Base-by-base conservation (phyloP, 2,329 filamentous ascomycete species). In the Pezicula carpinea region DNA sequence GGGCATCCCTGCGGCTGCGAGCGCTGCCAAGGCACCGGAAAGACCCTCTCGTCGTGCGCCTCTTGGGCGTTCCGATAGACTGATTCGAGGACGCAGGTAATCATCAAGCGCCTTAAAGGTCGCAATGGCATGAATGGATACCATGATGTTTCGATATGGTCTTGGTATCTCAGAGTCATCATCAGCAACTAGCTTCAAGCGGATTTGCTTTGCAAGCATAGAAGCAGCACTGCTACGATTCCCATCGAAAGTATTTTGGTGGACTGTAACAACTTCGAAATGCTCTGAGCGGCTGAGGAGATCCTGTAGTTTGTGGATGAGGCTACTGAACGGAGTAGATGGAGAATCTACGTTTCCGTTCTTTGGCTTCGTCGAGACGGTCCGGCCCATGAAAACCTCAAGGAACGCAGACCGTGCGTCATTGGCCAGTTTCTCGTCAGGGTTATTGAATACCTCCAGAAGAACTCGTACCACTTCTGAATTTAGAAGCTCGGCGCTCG, bases 51-150 rank as follows among this genome's bases (percentile, higher is more conserved):
- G 71, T 53, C 85, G 77, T 23, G 77, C 74, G 8, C 72, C 73
- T 36, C 83, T 77, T 11, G 87, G 80, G 17, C 88, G 81, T 53
- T 96, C 90, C 3, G 87, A 82, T 13, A 93, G 66, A 59, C 77
- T 89, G 49, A 99, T 95, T 51, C 92, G 81, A 6, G 93, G 93
- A 32, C 93, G 84, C 36, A 99, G 75, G 65, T 97, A 99, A 64
- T 99, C 93, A 62, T 97, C 93, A 19, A 99, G 72, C 0, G 92
- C 88, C 66, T 96, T 97, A 73, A 99, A 97, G 0, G 91, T 97
- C 2, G 93, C 92, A 60, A 99, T 97, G 14, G 93, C 93, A 65
- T 99, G 93, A 48, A 99, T 99, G 0, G 90, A 95, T 1, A 99
- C 93, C 86, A 96, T 96, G 53, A 99, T 95, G 56, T 92, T 96